Base-by-base conservation (phyloP, 768 basidiomycete species). In the Clitopilus hobsonii region DNA sequence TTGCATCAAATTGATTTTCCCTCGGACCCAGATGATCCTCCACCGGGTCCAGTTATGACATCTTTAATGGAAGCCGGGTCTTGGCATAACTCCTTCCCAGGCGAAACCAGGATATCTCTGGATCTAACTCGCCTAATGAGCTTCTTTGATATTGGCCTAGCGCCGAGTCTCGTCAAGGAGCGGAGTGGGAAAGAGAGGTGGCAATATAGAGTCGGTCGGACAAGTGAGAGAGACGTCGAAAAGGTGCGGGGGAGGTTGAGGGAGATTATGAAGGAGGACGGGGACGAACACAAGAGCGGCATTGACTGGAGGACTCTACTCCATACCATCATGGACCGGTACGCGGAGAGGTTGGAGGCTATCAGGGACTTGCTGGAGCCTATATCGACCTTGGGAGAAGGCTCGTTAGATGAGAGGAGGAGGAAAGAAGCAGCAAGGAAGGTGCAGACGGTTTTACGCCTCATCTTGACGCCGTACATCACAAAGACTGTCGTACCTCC, bases 231-330 rank as follows among this genome's bases (percentile, higher is more conserved):
- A 6, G 72, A 73, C 53, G 32, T 60, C 24, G 3, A 47, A 18
- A 48, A 54, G 16, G 53, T 56, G 25, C 61, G 52, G 54, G 22
- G 56, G 23, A 58, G 57, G 20, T 53, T 72, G 2, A 53, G 52
- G 24, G 58, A 58, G 1, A 54, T 60, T 14, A 49, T n/a, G n/a
- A n/a, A n/a, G n/a, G n/a, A n/a, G n/a, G n/a, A n/a, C n/a, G n/a
- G n/a, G n/a, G n/a, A n/a, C n/a, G n/a, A n/a, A n/a, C n/a, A n/a
- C n/a, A n/a, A n/a, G n/a, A n/a, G 71, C 38, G 64, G 63, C 0
- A 52, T 74, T 5, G 72, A 75, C 51, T 76, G 75, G 74, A 54
- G 50, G 20, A 58, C 66, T 1, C 58, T 74, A 20, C 47, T 67
- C 5, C 63, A 64, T 18, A 65, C 67, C 29, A 57, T 71, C 6